phyloP scores from a whole-genome alignment of 1,284 basidiomycete species.

The Fomitopsis palustris region DNA sequence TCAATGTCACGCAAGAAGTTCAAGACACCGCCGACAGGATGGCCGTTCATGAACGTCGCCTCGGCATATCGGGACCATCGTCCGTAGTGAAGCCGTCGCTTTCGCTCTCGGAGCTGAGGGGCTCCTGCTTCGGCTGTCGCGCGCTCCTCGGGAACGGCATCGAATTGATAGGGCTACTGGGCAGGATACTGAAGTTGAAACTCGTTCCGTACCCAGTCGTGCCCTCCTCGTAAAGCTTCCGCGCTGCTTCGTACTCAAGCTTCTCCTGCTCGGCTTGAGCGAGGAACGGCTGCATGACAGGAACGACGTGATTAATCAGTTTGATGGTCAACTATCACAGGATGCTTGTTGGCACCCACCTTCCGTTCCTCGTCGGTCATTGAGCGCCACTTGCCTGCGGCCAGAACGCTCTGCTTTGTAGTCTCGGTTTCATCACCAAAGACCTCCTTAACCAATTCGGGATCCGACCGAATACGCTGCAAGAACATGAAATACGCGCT shows the following conservation, averaged over 20 bases:
- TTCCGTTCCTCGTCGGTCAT: slow-evolving; percentile 91
- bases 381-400: slow-evolving; percentile 88
- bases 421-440: slow-evolving; percentile 95
- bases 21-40: not conserved
- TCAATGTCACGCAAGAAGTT: slow-evolving; percentile 14
- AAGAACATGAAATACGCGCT: slow-evolving; percentile 96
- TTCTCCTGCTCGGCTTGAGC: slow-evolving; percentile 91
- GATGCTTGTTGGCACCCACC: slow-evolving; percentile 39
- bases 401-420: slow-evolving; percentile 91
- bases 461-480: slow-evolving; percentile 80
- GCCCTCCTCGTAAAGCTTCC: slow-evolving; percentile 81
- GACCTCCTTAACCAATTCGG: slow-evolving; percentile 68
- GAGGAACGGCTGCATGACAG: slow-evolving; percentile 71
- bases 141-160: slow-evolving; percentile 40
- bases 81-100: slow-evolving; percentile 54
- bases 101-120: slow-evolving; percentile 54
- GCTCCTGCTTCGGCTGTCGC: slow-evolving; percentile 55
- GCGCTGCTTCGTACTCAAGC: slow-evolving; percentile 82
- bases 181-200: slow-evolving; percentile 77
- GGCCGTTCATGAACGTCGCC: slow-evolving; percentile 4
- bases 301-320: not conserved
- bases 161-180: slow-evolving; percentile 49
- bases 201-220: slow-evolving; percentile 63
- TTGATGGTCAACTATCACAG: slow-evolving; percentile 3
- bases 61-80: slow-evolving; percentile 32